Base-by-base conservation (phyloP, 331 rosid species). In the Acacia concinna region DNA sequence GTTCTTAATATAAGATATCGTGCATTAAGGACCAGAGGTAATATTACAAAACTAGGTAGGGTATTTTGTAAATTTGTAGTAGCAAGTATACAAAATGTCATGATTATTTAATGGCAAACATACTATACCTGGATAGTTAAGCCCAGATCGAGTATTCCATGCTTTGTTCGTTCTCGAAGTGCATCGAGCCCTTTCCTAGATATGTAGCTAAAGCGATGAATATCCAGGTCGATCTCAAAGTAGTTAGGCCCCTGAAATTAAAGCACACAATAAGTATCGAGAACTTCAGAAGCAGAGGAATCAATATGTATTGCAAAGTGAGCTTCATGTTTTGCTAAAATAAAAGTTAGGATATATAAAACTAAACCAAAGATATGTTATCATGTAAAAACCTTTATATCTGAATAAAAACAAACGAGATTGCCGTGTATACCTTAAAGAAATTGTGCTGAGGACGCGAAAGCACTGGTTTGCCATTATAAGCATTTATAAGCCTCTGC, bases 401-500 rank as follows among this genome's bases (percentile, higher is more conserved):
- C n/a, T n/a, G n/a, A n/a, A n/a, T n/a, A n/a, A n/a, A n/a, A n/a
- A n/a, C n/a, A n/a, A n/a, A n/a, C n/a, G n/a, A n/a, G n/a, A n/a
- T n/a, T n/a, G n/a, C n/a, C n/a, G n/a, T n/a, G n/a, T n/a, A n/a
- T 84, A 91, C 97, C 92, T 76, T 79, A 76, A 80, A 92, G 85
- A 92, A 92, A 30, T 64, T 80, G 81, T 92, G 97, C 71, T 92
- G 96, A 79, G 97, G 97, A 28, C 96, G 90, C n/a, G 97, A 92
- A 41, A 92, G 94, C 46, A 92, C 94, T 52, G 97, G 94, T 75
- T 92, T 92, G 76, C 88, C 91, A 68, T 92, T 92, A 30, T 92
- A 92, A 81, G 94, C 85, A 79, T 65, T 15, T 31, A 90, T 74
- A 18, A 90, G 89, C 79, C 88, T 92, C 68, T 31, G 87, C 77